Percentiles rank a stretch among this genome's conserved stretches.
Conservation (phyloP, 1,284 basidiomycete genomes). For the Cystobasidiaceae sp. region DNA sequence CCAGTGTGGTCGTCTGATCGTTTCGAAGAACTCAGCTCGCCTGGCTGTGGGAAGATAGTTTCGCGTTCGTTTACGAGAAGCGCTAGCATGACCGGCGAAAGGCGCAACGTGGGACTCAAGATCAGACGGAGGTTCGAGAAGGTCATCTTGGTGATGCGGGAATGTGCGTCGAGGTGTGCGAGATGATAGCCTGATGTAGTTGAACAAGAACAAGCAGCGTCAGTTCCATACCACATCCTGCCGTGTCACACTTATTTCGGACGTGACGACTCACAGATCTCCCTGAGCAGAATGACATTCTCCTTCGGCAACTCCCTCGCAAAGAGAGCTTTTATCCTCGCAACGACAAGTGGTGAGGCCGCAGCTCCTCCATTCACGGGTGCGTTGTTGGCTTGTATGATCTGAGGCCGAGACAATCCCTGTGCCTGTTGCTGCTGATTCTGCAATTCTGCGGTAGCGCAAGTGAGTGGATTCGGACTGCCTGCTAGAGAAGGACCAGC, state of each 20-base stretch:
- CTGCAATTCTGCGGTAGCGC: not conserved
- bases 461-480: not conserved
- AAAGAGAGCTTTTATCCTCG: conserved; percentile 33
- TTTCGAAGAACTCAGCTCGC: not conserved
- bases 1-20: not conserved
- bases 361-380: not conserved
- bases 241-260: not conserved
- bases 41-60: conserved; percentile 30
- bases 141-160: conserved; percentile 39
- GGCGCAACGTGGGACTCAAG: conserved; percentile 37
- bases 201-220: not conserved
- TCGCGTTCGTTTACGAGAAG: conserved; percentile 38
- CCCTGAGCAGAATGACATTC: conserved; percentile 35
- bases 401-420: conserved; percentile 16
- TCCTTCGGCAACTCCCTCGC: conserved; percentile 31
- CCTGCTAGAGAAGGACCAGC: not conserved
- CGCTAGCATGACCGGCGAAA: conserved; percentile 38
- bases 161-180: conserved; percentile 30
- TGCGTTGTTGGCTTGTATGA: not conserved
- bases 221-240: not conserved
- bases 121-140: conserved; percentile 39
- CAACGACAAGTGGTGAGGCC: conserved; percentile 23
- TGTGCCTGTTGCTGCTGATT: conserved; percentile 3
- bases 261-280: conserved; percentile 9
- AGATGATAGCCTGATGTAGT: conserved; percentile 36